Conservation (phyloP, 1,284 basidiomycete genomes). For the Rhodotorula glutinis region DNA sequence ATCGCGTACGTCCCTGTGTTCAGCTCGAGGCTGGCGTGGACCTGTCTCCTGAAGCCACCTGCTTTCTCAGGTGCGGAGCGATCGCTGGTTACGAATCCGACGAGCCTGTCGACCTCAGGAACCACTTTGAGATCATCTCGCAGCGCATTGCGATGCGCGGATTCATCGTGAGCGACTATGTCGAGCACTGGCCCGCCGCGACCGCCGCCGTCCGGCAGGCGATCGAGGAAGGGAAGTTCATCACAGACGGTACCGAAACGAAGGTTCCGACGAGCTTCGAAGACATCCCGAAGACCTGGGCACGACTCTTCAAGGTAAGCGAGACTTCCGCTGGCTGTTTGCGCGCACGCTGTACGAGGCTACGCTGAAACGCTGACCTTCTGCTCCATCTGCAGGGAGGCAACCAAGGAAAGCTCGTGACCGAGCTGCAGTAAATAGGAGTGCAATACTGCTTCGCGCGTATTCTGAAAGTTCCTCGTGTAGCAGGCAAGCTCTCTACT, state of each 20-base stretch:
- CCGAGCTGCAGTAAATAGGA: constrained; percentile 3
- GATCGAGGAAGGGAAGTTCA: constrained; percentile 17
- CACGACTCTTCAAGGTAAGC: constrained; percentile 18
- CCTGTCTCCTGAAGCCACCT: background rate
- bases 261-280: constrained; percentile 9
- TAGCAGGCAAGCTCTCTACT: too few relatives aligned
- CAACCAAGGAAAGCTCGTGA: constrained; percentile 27
- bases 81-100: constrained; percentile 7
- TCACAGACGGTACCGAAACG: constrained; percentile 4
- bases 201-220: constrained; percentile 4
- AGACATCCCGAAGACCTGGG: constrained; percentile 15
- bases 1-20: background rate
- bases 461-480: too few relatives aligned
- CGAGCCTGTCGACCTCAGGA: constrained; percentile 12
- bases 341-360: too few relatives aligned
- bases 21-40: background rate
- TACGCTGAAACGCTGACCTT: background rate
- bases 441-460: too few relatives aligned
- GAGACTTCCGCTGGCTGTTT: background rate
- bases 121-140: constrained; percentile 23
- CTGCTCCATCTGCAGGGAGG: constrained; percentile 2
- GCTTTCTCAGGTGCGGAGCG: constrained; percentile 10
- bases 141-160: constrained; percentile 17
- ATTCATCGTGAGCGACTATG: constrained; percentile 14
- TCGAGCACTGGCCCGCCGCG: constrained; percentile 9